Conservation (phyloP, 768 basidiomycete species). For the Daedalea quercina region DNA sequence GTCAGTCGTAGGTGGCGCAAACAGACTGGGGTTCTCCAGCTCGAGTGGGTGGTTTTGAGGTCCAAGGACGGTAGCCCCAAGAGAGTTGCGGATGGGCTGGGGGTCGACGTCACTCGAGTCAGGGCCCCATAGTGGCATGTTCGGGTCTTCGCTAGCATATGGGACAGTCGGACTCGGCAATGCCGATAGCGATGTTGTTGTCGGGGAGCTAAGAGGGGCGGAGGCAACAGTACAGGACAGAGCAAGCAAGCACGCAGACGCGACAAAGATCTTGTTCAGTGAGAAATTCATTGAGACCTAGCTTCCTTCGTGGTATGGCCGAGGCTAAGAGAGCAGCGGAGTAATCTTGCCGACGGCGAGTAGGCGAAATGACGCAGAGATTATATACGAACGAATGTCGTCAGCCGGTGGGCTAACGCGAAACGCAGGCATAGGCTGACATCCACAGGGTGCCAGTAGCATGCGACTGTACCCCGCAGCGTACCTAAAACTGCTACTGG, state of each 20-base stretch:
- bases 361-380: no score
- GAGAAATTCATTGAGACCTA: not conserved
- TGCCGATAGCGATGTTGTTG: conserved; percentile 21
- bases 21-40: conserved; percentile 25
- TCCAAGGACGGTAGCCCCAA: conserved; percentile 23
- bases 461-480: no score
- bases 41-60: conserved; percentile 27
- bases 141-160: conserved; percentile 18
- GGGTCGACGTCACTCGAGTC: conserved; percentile 20
- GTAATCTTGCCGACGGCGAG: no score
- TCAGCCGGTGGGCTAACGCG: no score
- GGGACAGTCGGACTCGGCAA: conserved; percentile 18
- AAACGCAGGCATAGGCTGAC: no score
- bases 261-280: conserved; percentile 5
- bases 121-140: conserved; percentile 10
- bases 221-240: not conserved
- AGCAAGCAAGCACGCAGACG: not conserved
- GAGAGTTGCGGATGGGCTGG: conserved; percentile 27
- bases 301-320: not conserved
- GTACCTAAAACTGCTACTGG: no score
- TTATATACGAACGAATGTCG: no score
- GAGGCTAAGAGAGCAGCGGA: not conserved
- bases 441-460: no score
- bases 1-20: conserved; percentile 29
- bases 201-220: not conserved